phyloP scores from a whole-genome alignment of 495 filamentous ascomycete species.

The Daldinia childiae region DNA sequence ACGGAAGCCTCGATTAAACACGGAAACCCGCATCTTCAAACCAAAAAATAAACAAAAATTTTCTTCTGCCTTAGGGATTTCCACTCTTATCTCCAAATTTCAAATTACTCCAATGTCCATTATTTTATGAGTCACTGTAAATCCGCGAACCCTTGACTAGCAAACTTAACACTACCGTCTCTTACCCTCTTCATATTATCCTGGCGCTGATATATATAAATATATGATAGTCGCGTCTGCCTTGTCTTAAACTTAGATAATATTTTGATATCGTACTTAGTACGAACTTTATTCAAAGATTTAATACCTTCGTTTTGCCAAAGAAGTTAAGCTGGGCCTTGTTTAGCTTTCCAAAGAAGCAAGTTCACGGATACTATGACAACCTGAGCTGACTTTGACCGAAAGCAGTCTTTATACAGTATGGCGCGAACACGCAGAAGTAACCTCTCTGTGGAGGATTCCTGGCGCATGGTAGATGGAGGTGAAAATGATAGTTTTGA shows the following conservation, averaged over 20 bases:
- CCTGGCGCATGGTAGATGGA: constrained; percentile 62
- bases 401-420: constrained; percentile 5
- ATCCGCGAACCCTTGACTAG: constrained; percentile 2
- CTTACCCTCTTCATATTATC: constrained; percentile 1
- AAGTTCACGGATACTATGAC: constrained; percentile 10
- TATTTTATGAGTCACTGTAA: constrained; percentile 1
- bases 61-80: not conserved
- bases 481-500: constrained; percentile 63
- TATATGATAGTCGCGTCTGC: constrained; percentile 22
- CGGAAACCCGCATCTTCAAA: not conserved
- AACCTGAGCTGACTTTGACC: constrained; percentile 10
- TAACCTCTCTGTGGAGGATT: constrained; percentile 51
- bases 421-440: constrained; percentile 33
- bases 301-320: not conserved
- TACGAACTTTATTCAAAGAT: not conserved
- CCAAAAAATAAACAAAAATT: constrained; percentile 1
- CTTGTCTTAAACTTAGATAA: constrained; percentile 1
- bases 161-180: not conserved
- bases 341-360: not conserved
- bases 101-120: not conserved
- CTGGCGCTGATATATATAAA: constrained; percentile 31
- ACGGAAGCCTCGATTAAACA: constrained; percentile 23
- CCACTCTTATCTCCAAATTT: constrained; percentile 8
- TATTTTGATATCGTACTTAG: not conserved
- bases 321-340: constrained; percentile 4